Evolutionary conservation across 2,329 filamentous ascomycete species (phyloP).

Genomic region (Pseudogymnoascus sp.): DNA sequence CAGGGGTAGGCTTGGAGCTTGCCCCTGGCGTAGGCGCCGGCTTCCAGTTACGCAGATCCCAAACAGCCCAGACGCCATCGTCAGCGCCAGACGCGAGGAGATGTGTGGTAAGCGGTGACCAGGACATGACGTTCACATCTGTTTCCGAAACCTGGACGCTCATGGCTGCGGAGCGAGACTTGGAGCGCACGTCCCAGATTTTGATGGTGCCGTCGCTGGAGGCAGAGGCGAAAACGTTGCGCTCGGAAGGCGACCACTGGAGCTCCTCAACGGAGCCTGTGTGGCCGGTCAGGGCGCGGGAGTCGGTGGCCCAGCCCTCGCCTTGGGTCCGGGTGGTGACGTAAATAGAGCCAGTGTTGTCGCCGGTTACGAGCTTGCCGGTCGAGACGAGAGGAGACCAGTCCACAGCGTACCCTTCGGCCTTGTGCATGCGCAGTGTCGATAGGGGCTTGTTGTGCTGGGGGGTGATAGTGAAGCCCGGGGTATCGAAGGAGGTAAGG

Average conservation of each 20-base stretch:
- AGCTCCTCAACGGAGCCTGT: conserved; percentile 82
- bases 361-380: conserved; percentile 84
- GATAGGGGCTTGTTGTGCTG: conserved; percentile 82
- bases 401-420: conserved; percentile 92
- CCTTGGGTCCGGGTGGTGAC: conserved; percentile 77
- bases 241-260: conserved; percentile 92
- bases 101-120: conserved; percentile 82
- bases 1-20: conserved; percentile 56
- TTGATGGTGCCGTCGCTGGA: conserved; percentile 91
- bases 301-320: conserved; percentile 83
- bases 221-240: conserved; percentile 87
- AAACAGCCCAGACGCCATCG: conserved; percentile 88
- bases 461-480: conserved; percentile 69
- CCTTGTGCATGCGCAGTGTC: conserved; percentile 83
- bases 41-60: conserved; percentile 96
- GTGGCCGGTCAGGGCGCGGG: conserved; percentile 75
- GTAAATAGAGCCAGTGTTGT: conserved; percentile 85
- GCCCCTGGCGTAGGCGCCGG: conserved; percentile 41
- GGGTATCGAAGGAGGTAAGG: conserved; percentile 79
- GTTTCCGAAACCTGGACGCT: conserved; percentile 73
- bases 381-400: conserved; percentile 78
- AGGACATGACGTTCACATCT: conserved; percentile 95
- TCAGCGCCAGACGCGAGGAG: conserved; percentile 88
- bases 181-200: conserved; percentile 90
- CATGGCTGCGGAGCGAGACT: conserved; percentile 79